These are phyloP conservation scores for Rhodotorula sp. DNA, from an alignment of 1,284 basidiomycete genomes.

Conservation along the genomic window DNA sequence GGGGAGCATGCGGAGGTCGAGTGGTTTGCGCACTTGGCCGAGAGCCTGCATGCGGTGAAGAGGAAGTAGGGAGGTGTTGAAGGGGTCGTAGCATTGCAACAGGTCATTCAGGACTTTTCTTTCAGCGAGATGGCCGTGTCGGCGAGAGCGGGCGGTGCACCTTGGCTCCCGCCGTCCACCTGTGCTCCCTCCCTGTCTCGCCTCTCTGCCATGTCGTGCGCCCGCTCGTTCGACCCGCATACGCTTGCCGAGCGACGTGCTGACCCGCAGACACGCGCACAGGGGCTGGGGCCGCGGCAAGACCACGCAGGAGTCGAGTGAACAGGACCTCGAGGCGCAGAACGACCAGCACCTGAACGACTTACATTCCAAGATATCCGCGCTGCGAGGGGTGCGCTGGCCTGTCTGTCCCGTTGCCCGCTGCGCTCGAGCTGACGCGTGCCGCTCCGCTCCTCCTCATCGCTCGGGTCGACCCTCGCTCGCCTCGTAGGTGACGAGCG, in stretches of 20 bases:
- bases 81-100: not conserved
- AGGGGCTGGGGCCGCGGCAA: slow-evolving; percentile 21
- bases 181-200: not conserved
- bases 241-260: too few relatives aligned
- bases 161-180: not conserved
- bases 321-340: slow-evolving; percentile 41
- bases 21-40: slow-evolving; percentile 30
- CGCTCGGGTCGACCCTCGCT: not conserved
- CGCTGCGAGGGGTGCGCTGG: slow-evolving; percentile 28
- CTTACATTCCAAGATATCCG: slow-evolving; percentile 42
- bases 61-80: not conserved
- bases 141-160: not conserved
- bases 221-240: not conserved
- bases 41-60: slow-evolving; percentile 6
- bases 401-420: not conserved
- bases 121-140: too few relatives aligned
- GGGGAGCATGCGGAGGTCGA: slow-evolving; percentile 10
- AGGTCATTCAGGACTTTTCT: too few relatives aligned
- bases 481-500: slow-evolving; percentile 42
- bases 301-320: slow-evolving; percentile 19
- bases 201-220: slow-evolving; percentile 8
- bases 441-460: not conserved
- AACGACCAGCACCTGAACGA: slow-evolving; percentile 46
- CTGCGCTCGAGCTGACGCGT: not conserved
- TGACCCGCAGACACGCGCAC: not conserved